Conservation (phyloP, 805 yeast species). For the Candida tallmaniae region DNA sequence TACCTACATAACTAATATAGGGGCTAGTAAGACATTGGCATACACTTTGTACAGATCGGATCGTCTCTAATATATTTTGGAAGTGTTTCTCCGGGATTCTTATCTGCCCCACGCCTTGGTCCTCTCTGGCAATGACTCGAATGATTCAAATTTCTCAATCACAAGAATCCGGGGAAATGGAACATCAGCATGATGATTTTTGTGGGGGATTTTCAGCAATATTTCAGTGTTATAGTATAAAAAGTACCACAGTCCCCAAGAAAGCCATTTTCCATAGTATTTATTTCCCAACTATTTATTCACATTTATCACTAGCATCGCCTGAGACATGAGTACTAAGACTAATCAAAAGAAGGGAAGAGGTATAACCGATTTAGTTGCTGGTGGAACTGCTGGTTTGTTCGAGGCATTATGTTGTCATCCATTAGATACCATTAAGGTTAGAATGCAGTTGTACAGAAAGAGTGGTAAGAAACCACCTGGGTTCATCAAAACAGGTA, state of each 20-base stretch:
- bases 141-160: constrained; percentile 6
- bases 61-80: too few species aligned
- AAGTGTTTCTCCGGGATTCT: too few species aligned
- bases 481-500: constrained; percentile 82
- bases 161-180: constrained; percentile 17
- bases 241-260: too few species aligned
- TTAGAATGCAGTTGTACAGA: constrained; percentile 89
- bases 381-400: constrained; percentile 97
- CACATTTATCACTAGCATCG: too few species aligned
- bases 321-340: too few species aligned
- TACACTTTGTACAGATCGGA: too few species aligned
- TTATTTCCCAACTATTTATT: too few species aligned
- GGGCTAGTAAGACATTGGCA: too few species aligned
- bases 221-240: too few species aligned
- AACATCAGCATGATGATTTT: constrained; percentile 12
- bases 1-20: too few species aligned
- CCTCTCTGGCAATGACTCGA: not conserved
- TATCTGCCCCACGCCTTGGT: too few species aligned
- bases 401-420: constrained; percentile 98
- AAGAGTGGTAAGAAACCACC: constrained; percentile 73
- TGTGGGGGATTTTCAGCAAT: constrained; percentile 18
- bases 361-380: constrained; percentile 62
- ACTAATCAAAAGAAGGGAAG: constrained; percentile 35
- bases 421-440: constrained; percentile 97
- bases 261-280: too few species aligned